phyloP scores from a whole-genome alignment of 129 eudicot species.

The sunflower (Helianthus annuus) region DNA sequence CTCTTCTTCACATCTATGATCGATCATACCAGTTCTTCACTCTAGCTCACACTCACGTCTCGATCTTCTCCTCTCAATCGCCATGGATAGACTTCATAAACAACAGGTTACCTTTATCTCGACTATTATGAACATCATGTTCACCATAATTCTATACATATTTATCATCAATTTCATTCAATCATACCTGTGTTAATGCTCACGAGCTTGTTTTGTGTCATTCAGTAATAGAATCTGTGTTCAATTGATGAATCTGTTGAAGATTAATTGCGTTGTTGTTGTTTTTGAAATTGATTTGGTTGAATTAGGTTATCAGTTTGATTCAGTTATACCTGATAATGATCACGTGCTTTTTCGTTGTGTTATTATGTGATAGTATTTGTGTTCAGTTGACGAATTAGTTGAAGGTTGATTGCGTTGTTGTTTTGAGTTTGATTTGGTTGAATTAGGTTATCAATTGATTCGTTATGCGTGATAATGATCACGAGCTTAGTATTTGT shows the following conservation, averaged over 20 bases:
- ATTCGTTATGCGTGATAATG: too few relatives aligned
- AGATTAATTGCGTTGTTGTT: too few relatives aligned
- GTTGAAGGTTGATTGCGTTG: neutral
- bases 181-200: neutral
- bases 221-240: too few relatives aligned
- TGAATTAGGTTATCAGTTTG: too few relatives aligned
- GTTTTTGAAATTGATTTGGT: too few relatives aligned
- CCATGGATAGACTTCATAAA: constrained; percentile 56
- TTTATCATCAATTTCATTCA: neutral
- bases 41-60: constrained; percentile 13
- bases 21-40: constrained; percentile 15
- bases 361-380: neutral
- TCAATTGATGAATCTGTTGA: too few relatives aligned
- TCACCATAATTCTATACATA: neutral
- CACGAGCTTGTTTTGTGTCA: too few relatives aligned
- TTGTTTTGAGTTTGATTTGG: constrained; percentile 3
- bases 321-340: neutral
- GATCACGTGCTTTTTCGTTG: neutral
- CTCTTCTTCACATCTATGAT: neutral
- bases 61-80: constrained; percentile 29
- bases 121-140: neutral
- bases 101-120: constrained; percentile 41
- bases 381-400: constrained; percentile 13
- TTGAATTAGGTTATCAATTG: constrained; percentile 45
- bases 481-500: too few relatives aligned